A percentile compares a stretch with the other conserved stretches of the same genome.
Conservation (phyloP, 176 grass and related monocot species). For the Rhynchospora pubera region DNA sequence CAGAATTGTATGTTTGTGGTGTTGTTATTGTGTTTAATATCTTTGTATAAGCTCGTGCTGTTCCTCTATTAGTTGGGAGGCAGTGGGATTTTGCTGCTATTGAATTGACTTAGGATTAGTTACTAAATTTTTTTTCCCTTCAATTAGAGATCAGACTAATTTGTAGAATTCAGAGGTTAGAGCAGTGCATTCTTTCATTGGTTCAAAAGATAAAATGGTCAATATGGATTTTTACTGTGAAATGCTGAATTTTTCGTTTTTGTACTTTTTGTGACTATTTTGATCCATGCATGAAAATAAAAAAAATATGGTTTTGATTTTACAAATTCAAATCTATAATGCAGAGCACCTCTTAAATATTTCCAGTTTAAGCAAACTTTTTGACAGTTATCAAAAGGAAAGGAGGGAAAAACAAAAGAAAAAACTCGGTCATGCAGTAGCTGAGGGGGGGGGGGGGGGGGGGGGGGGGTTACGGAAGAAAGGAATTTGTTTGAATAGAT, state of each 20-base stretch:
- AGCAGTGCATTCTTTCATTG: slow-evolving; percentile 94
- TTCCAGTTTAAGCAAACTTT: too few species aligned
- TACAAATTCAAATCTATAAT: not conserved
- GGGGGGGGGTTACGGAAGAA: too few species aligned
- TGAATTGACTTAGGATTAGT: slow-evolving; percentile 45
- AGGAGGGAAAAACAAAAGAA: too few species aligned
- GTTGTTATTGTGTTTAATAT: slow-evolving; percentile 46
- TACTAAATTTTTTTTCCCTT: slow-evolving; percentile 29
- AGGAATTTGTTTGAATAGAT: too few species aligned
- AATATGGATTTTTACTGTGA: not conserved
- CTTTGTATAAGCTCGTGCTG: slow-evolving; percentile 61
- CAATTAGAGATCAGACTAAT: slow-evolving; percentile 53
- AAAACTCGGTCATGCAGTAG: too few species aligned
- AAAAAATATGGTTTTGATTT: not conserved
- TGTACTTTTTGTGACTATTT: not conserved
- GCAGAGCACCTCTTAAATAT: too few species aligned
- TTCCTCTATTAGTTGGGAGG: slow-evolving; percentile 34
- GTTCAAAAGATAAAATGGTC: slow-evolving; percentile 33
- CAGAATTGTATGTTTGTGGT: slow-evolving; percentile 54
- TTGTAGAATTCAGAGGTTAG: slow-evolving; percentile 73
- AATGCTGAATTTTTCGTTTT: not conserved
- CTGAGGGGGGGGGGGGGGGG: too few species aligned
- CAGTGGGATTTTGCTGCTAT: slow-evolving; percentile 47
- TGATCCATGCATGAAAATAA: not conserved
- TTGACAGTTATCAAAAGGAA: too few species aligned